Percentiles rank a stretch among this genome's conserved stretches.
Evolutionary conservation across 441 rosid species (phyloP).

Genomic region (Breynia disticha): DNA sequence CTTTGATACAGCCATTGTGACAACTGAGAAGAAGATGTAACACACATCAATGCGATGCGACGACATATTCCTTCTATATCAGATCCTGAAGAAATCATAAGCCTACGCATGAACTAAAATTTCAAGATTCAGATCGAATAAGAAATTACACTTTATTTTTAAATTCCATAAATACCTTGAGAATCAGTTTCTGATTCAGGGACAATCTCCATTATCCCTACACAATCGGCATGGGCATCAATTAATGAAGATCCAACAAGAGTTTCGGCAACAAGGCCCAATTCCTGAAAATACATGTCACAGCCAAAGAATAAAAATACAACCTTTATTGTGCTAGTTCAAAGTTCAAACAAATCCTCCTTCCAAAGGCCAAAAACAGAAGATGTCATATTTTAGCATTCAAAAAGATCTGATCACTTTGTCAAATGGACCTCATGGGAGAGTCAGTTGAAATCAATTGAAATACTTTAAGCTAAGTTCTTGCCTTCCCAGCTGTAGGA

Average conservation of each 20-base stretch:
- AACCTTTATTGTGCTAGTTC: too few species aligned
- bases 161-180: slow-evolving; percentile 39
- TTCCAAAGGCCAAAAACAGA: slow-evolving; percentile 16
- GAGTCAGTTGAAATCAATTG: slow-evolving; percentile 29
- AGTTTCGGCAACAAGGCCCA: slow-evolving; percentile 67
- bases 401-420: slow-evolving; percentile 20
- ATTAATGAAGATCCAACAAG: slow-evolving; percentile 87
- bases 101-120: slow-evolving; percentile 1
- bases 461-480: slow-evolving; percentile 36
- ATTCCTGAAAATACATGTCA: slow-evolving; percentile 43
- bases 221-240: slow-evolving; percentile 99
- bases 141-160: background rate
- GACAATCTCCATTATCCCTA: slow-evolving; percentile 85
- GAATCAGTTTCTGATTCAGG: slow-evolving; percentile 31
- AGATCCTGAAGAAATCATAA: slow-evolving; percentile 27
- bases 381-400: slow-evolving; percentile 17
- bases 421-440: slow-evolving; percentile 27
- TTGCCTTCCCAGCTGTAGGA: slow-evolving; percentile 84
- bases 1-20: slow-evolving; percentile 84
- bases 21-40: slow-evolving; percentile 96
- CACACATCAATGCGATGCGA: slow-evolving; percentile 86
- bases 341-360: slow-evolving; percentile 10
- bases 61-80: slow-evolving; percentile 60
- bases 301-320: slow-evolving; percentile 9
- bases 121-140: background rate